phyloP scores from a whole-genome alignment of 805 yeast species.

The Myxozyma monticola region DNA sequence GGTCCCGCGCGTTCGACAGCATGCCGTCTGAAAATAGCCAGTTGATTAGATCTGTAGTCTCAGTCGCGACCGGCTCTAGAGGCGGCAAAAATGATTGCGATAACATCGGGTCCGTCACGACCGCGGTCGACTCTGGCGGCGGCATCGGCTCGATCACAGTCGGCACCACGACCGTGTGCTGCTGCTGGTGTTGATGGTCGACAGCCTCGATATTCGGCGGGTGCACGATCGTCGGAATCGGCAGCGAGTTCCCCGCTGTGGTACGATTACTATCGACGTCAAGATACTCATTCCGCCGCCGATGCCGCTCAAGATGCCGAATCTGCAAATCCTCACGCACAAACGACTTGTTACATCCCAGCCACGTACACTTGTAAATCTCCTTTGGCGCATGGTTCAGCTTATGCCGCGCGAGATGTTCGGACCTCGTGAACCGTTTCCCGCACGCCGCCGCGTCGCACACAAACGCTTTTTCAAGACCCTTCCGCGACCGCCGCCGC shows the following conservation, averaged over 20 bases:
- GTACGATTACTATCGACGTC: neutral
- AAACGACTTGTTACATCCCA: constrained; percentile 39
- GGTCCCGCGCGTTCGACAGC: constrained; percentile 34
- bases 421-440: constrained; percentile 34
- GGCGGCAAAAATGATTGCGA: neutral
- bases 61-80: neutral
- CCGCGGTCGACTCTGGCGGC: constrained; percentile 4
- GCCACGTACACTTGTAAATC: constrained; percentile 39
- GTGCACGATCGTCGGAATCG: neutral
- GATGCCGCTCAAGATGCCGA: constrained; percentile 40
- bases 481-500: constrained; percentile 33
- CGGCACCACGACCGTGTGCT: no score
- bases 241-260: neutral
- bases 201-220: neutral
- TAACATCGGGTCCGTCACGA: neutral
- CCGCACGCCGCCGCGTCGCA: constrained; percentile 35
- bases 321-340: constrained; percentile 40
- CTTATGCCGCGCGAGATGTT: constrained; percentile 34
- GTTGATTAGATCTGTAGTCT: constrained; percentile 36
- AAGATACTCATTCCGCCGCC: constrained; percentile 15
- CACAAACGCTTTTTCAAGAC: constrained; percentile 34
- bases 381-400: constrained; percentile 39
- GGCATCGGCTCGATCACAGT: neutral
- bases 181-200: neutral
- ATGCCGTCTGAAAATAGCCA: constrained; percentile 43